Percentiles rank a stretch among this genome's conserved stretches.
These are phyloP conservation scores for Hysterangium stoloniferum DNA, from an alignment of 768 basidiomycete species.

Conservation along the genomic window DNA sequence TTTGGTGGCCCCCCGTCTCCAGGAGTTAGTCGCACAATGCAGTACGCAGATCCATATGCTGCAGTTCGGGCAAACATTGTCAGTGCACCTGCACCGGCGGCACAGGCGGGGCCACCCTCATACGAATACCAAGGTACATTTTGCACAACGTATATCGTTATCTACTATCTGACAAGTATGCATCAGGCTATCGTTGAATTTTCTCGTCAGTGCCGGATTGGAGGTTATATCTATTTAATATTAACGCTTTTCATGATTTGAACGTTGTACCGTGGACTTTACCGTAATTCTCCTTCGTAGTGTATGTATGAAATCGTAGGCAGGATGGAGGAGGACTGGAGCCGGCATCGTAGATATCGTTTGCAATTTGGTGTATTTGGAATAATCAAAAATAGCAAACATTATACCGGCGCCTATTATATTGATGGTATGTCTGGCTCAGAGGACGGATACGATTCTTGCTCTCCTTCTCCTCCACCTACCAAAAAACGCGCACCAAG, in stretches of 20 bases:
- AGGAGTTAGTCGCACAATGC: conserved; percentile 83
- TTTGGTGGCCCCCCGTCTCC: conserved; percentile 43
- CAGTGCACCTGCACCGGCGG: not conserved
- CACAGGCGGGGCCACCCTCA: conserved; percentile 7
- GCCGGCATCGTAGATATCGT: not conserved
- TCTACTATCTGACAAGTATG: not conserved
- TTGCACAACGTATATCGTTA: no score
- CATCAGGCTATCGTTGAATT: conserved; percentile 1
- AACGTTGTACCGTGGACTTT: conserved; percentile 3
- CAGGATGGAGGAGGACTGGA: not conserved
- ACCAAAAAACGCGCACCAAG: not conserved
- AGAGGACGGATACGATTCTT: not conserved
- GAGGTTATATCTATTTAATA: conserved; percentile 6
- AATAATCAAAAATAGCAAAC: not conserved
- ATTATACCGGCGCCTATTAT: not conserved
- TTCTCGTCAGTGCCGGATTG: not conserved
- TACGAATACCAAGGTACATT: conserved; percentile 11
- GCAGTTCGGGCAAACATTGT: conserved; percentile 60
- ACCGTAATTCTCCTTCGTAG: not conserved
- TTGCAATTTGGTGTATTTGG: not conserved
- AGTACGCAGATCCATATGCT: conserved; percentile 85
- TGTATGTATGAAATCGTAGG: no score
- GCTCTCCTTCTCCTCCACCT: not conserved
- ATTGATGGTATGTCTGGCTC: not conserved
- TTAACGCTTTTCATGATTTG: conserved; percentile 2